Conservation (phyloP, 305 asterid genomes). For the Fraxinus albicans region DNA sequence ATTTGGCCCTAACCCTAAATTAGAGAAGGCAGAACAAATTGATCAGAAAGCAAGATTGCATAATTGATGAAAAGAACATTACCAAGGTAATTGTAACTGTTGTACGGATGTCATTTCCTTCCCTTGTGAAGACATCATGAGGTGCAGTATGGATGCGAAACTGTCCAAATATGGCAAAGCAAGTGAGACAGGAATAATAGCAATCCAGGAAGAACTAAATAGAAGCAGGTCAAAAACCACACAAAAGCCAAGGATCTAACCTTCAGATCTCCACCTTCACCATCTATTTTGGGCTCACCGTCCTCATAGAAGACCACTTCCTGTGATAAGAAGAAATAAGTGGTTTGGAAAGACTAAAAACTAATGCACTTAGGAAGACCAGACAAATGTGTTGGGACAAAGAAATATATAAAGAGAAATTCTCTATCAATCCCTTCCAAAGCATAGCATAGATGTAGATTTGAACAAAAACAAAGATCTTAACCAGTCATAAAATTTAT, state of each 20-base stretch:
- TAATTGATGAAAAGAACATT: constrained; percentile 22
- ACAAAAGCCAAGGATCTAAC: constrained; percentile 37
- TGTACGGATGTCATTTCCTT: constrained; percentile 80
- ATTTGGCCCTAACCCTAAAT: not conserved
- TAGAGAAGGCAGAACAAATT: not conserved
- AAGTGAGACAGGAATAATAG: not conserved
- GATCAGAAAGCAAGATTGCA: not conserved
- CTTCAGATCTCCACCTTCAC: constrained; percentile 95
- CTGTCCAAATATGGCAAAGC: constrained; percentile 36
- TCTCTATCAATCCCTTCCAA: not conserved
- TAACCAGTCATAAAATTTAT: not conserved
- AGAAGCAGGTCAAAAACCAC: not conserved
- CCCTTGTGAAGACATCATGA: constrained; percentile 81
- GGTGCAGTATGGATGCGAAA: constrained; percentile 87
- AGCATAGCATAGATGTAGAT: not conserved
- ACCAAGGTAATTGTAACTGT: constrained; percentile 86
- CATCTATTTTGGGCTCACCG: constrained; percentile 92
- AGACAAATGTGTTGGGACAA: not conserved
- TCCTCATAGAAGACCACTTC: constrained; percentile 91
- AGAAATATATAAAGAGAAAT: not conserved
- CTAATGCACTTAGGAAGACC: not conserved
- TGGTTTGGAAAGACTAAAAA: not conserved
- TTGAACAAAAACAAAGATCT: not conserved
- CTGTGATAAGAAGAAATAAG: constrained; percentile 37
- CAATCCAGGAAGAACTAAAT: constrained; percentile 16